Evolutionary conservation across 192 early-diverging fungal genomes (phyloP).

Genomic region (Linnemannia elongata): DNA sequence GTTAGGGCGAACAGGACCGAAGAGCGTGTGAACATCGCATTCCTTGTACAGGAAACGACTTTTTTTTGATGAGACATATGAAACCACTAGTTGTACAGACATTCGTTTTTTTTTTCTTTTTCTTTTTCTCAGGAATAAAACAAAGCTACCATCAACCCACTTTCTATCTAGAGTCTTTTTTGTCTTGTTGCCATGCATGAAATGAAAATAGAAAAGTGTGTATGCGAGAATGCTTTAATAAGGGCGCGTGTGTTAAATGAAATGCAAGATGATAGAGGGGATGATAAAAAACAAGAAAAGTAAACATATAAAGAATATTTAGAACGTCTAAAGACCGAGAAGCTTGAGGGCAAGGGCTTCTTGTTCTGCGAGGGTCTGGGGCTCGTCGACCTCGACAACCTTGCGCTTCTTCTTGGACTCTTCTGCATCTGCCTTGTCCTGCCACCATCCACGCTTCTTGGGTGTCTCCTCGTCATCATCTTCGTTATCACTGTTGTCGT

Average conservation of each 20-base stretch:
- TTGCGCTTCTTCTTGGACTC: slow-evolving; percentile 60
- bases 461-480: slow-evolving; percentile 34
- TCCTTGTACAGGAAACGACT: not conserved
- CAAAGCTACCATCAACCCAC: not conserved
- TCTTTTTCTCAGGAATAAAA: not conserved
- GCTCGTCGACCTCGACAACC: slow-evolving; percentile 67
- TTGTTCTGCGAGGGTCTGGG: slow-evolving; percentile 71
- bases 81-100: not conserved
- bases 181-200: too few species aligned
- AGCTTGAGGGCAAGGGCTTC: slow-evolving; percentile 71
- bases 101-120: too few species aligned
- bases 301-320: not conserved
- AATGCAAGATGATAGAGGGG: too few species aligned
- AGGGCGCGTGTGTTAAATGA: too few species aligned
- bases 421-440: slow-evolving; percentile 59
- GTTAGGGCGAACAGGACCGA: not conserved
- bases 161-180: not conserved
- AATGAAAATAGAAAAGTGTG: too few species aligned
- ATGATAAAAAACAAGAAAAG: not conserved
- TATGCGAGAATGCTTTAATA: too few species aligned
- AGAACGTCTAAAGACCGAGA: slow-evolving; percentile 48
- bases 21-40: not conserved
- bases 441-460: slow-evolving; percentile 56
- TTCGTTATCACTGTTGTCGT: slow-evolving; percentile 9
- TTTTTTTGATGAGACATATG: not conserved